Percentiles rank a stretch among this genome's conserved stretches.
These are phyloP conservation scores for Bertia moriformis DNA, from an alignment of 2,329 filamentous ascomycete genomes.

Conservation along the genomic window DNA sequence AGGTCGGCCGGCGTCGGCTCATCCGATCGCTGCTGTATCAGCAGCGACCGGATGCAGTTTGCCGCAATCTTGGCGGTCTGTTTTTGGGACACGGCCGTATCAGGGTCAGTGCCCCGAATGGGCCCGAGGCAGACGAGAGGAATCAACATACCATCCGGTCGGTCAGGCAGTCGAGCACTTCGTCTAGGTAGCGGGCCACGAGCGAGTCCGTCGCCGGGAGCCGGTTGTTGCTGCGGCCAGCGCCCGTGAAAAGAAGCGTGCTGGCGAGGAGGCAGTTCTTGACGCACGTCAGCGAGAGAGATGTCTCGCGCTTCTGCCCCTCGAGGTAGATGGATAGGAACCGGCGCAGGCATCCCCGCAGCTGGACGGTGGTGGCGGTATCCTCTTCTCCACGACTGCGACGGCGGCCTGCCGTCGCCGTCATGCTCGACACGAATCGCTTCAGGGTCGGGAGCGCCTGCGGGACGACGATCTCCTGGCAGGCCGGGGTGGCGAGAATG, in stretches of 20 bases:
- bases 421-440: conserved; percentile 70
- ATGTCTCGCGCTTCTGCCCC: conserved; percentile 59
- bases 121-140: no score
- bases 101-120: no score
- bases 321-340: conserved; percentile 69
- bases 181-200: conserved; percentile 60
- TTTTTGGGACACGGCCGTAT: neutral
- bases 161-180: conserved; percentile 70
- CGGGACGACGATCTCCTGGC: conserved; percentile 77
- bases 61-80: conserved; percentile 78
- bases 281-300: conserved; percentile 71
- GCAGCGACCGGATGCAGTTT: conserved; percentile 73
- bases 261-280: conserved; percentile 83
- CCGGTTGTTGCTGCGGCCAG: conserved; percentile 57
- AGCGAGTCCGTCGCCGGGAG: conserved; percentile 64
- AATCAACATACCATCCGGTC: conserved; percentile 53
- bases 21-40: conserved; percentile 48
- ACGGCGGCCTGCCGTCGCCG: conserved; percentile 24
- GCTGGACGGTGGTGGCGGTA: conserved; percentile 48
- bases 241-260: conserved; percentile 79
- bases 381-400: no score
- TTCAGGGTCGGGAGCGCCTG: conserved; percentile 83
- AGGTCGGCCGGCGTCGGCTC: conserved; percentile 52
- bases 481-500: conserved; percentile 72
- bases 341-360: conserved; percentile 68